These are phyloP conservation scores for Avena atlantica DNA, from an alignment of 176 grass and related monocot genomes.

Conservation along the genomic window DNA sequence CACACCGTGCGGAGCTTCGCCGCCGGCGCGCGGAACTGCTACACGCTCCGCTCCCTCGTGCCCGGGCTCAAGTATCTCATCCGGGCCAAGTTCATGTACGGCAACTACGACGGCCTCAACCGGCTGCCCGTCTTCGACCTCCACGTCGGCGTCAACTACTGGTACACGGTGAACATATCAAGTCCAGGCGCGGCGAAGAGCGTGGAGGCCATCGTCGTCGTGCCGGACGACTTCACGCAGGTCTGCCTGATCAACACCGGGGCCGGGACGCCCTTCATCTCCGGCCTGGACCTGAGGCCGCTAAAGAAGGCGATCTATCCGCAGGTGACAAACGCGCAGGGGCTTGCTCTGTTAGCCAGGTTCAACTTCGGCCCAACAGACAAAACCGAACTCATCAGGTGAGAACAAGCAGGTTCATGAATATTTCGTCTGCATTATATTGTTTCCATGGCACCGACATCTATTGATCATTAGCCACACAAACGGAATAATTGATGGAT, in stretches of 20 bases:
- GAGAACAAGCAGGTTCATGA: no score
- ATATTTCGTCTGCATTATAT: no score
- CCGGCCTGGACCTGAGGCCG: conserved; percentile 57
- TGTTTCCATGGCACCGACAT: no score
- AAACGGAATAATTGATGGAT: no score
- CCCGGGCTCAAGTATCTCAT: conserved; percentile 52
- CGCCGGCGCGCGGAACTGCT: conserved; percentile 52
- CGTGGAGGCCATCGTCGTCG: conserved; percentile 34
- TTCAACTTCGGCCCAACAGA: conserved; percentile 44
- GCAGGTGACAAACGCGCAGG: conserved; percentile 3
- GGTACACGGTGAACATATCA: conserved; percentile 50
- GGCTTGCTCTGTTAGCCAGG: conserved; percentile 21
- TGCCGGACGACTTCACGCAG: conserved; percentile 37
- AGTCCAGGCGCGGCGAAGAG: fast-evolving
- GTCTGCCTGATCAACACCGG: conserved; percentile 64
- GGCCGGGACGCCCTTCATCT: conserved; percentile 69
- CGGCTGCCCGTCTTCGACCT: conserved; percentile 51
- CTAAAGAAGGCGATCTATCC: conserved; percentile 42
- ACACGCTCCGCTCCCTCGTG: conserved; percentile 51
- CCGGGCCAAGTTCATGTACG: conserved; percentile 58
- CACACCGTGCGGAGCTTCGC: conserved; percentile 60
- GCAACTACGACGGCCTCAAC: conserved; percentile 57
- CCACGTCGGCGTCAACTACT: conserved; percentile 62
- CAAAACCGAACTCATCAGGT: background rate
- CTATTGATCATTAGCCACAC: no score